A percentile compares a stretch with the other conserved stretches of the same genome.
phyloP scores from a whole-genome alignment of 2,329 filamentous ascomycete species.

The Exserohilum rostratum region DNA sequence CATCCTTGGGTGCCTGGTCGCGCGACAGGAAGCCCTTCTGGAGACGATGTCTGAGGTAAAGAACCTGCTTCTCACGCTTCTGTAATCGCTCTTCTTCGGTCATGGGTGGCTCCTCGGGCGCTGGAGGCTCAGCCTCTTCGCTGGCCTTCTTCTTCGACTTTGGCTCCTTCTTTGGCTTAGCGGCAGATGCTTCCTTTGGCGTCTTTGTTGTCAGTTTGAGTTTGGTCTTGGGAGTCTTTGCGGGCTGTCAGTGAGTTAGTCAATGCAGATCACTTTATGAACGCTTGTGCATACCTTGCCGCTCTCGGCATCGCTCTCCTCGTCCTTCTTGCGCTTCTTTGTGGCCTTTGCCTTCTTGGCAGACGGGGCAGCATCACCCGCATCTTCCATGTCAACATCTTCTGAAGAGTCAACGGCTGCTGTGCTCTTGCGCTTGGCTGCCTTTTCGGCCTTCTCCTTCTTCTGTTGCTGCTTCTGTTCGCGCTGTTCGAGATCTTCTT shows the following conservation, averaged over 20 bases:
- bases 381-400: constrained; percentile 50
- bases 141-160: constrained; percentile 59
- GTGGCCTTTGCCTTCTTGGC: constrained; percentile 45
- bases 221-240: constrained; percentile 59
- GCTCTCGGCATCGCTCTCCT: constrained; percentile 71
- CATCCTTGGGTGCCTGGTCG: constrained; percentile 83
- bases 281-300: constrained; percentile 57
- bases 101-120: constrained; percentile 59
- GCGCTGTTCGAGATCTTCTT: constrained; percentile 66
- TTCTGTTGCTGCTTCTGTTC: constrained; percentile 68
- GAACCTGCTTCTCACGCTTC: constrained; percentile 71
- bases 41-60: constrained; percentile 91
- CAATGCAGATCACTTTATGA: neutral
- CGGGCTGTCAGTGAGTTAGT: constrained; percentile 49
- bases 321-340: constrained; percentile 79
- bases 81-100: constrained; percentile 61
- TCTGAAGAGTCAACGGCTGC: constrained; percentile 40
- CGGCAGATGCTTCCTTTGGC: constrained; percentile 45
- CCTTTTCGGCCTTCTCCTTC: constrained; percentile 65
- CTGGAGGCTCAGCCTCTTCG: constrained; percentile 63
- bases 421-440: constrained; percentile 52
- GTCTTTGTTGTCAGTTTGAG: constrained; percentile 54
- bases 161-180: constrained; percentile 66
- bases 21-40: constrained; percentile 91
- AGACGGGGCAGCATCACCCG: constrained; percentile 45